Evolutionary conservation across 2,329 filamentous ascomycete genomes (phyloP).

Genomic region (Xylaria digitata): DNA sequence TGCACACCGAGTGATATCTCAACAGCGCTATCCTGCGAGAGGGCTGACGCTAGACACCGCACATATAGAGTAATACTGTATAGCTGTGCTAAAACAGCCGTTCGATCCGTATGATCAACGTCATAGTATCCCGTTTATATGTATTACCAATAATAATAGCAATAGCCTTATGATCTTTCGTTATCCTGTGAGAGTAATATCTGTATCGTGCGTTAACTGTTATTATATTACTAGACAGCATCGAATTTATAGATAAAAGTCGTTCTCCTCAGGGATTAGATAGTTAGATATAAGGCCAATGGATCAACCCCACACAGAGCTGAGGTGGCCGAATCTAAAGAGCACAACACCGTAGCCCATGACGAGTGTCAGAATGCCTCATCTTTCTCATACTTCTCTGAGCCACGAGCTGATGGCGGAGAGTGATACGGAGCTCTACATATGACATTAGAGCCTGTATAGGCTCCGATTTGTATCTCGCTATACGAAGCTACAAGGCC

Average conservation of each 20-base stretch:
- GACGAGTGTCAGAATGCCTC: not conserved
- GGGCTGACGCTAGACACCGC: not conserved
- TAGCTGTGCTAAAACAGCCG: not conserved
- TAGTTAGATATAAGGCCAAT: not conserved
- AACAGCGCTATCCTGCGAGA: not conserved
- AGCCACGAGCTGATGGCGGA: not conserved
- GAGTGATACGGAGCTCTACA: not conserved
- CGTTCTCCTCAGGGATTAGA: not conserved
- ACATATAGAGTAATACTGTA: slow-evolving; percentile 10
- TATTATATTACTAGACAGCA: slow-evolving; percentile 6
- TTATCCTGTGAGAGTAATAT: slow-evolving; percentile 7
- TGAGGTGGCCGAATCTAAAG: not conserved
- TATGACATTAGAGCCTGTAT: not conserved
- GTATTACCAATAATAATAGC: slow-evolving; percentile 2
- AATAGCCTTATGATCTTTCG: not conserved
- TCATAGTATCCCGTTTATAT: slow-evolving; percentile 5
- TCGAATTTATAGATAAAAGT: not conserved
- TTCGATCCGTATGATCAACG: slow-evolving; percentile 3
- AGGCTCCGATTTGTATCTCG: not conserved
- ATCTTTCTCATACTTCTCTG: not conserved
- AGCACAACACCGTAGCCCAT: not conserved
- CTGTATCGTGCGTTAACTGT: slow-evolving; percentile 1
- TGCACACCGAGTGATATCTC: not conserved
- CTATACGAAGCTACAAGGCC: not conserved
- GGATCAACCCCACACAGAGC: not conserved